Evolutionary conservation across 352 stramenopile genomes (phyloP), one percentile per base, ranked within the genome.

Genomic region (Phytophthora ohioensis): DNA sequence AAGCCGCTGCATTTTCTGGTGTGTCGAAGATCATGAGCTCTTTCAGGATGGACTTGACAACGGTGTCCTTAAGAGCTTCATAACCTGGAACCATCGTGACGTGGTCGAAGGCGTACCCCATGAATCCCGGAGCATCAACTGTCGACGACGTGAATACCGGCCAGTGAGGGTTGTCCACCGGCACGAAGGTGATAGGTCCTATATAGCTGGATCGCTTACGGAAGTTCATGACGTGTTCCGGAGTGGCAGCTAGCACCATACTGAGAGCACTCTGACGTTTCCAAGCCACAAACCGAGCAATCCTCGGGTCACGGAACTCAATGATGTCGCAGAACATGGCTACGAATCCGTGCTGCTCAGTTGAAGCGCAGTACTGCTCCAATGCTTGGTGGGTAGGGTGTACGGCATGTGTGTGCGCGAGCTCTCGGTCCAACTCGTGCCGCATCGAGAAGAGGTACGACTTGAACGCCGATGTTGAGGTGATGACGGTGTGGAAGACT

Each of bases 311-410:
- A 1, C 61, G 73, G 52, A 94, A 93, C 72, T 90, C 76, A 51
- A 91, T 65, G 32, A 94, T 83, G 43, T 93, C 83, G 54, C 85
- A 91, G 45, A 93, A 93, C 81, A 93, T 92, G 57, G 80, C 87
- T 15, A 94, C 72, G 51, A 94, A 92, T 27, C 82, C 84, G 54
- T 91, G 76, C 38, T 90, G 67, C 30, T 88, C 73, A 5, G 75
- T 86, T 32, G 58, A 55, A 2, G 64, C 67, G 52, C 81, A 91
- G 66, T 88, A 92, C 12, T 79, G 56, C 49, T 92, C 84, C 12
- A 94, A 62, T 11, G 80, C 78, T 2, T 67, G 45, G 35, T 88
- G 76, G 0, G 69, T 79, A 0, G 67, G 64, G 7, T 80, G 41
- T 0, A 92, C 73, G 9, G 72, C 64, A 13, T 73, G 75, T 3